Base-by-base conservation (phyloP, 2,329 filamentous ascomycete species). In the Geosmithia morbida region DNA sequence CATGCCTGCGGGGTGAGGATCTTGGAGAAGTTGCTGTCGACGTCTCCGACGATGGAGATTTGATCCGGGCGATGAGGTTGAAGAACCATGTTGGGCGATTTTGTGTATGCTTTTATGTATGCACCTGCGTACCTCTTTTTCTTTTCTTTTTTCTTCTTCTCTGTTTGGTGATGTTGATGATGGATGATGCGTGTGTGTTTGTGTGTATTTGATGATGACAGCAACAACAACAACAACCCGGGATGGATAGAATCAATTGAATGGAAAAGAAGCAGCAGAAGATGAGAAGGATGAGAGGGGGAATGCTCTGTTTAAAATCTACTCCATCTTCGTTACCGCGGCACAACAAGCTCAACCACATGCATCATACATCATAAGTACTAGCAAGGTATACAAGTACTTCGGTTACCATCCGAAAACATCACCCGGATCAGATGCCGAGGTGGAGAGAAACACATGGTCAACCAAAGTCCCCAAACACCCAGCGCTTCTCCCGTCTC, bases 1-100 rank as follows among this genome's bases (percentile, higher is more conserved):
- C 82, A 77, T 45, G 87, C 87, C 53, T 90, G 79, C 58, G 85
- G 86, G 55, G 78, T 90, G 53, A 94, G 75, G 61, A 94, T 88
- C 70, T 89, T 87, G 66, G 77, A 77, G 62, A 84, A 79, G 55
- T 83, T 71, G 52, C 87, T 78, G 57, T 76, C 78, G 60, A 94
- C 69, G 45, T 74, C 61, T 55, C 85, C 87, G 54, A 86, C 40
- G 14, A 49, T 29, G 42, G 19, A n/a, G 29, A 44, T 18, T 26
- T 48, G 41, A 5, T 39, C 41, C n/a, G 46, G 42, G 11, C 30
- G 41, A 39, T 43, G 41, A 20, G 41, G 41, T 22, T 43, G 41
- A 18, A 43, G 41, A 14, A 43, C 41, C 41, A 43, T 43, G 8
- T 3, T 43, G 41, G 41, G 18, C 10, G 40, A 16, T 18, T 20